Evolutionary conservation across 164 flowering plant genomes (phyloP).

Genomic region (Liriodendron chinense): DNA sequence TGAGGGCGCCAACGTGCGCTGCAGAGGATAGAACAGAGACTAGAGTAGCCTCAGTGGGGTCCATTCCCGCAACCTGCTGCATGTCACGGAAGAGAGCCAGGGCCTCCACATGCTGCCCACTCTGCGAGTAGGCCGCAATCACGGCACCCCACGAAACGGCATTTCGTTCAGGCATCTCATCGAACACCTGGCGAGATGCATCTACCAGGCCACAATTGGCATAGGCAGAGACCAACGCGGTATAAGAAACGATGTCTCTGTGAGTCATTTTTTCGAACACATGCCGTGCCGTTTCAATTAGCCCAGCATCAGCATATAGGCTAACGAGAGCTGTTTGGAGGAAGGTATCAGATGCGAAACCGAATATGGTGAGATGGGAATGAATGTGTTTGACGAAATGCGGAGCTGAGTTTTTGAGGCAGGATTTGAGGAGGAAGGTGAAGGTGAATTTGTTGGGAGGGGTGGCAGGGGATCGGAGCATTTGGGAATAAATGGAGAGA

Average conservation of each 20-base stretch:
- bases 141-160: constrained; percentile 14
- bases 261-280: constrained; percentile 11
- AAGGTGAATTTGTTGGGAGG: constrained; percentile 16
- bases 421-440: constrained; percentile 16
- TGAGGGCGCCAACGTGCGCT: constrained; percentile 40
- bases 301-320: constrained; percentile 7
- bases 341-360: constrained; percentile 10
- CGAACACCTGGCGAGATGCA: constrained; percentile 6
- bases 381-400: constrained; percentile 7
- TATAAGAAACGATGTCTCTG: constrained; percentile 9
- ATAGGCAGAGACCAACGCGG: constrained; percentile 13
- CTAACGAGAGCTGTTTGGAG: constrained; percentile 7
- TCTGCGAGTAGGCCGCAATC: constrained; percentile 31
- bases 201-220: constrained; percentile 13
- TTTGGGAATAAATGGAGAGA: constrained; percentile 8
- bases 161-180: constrained; percentile 12
- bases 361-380: constrained; percentile 8
- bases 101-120: constrained; percentile 37
- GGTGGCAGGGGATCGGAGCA: constrained; percentile 4
- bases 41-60: constrained; percentile 40
- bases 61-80: constrained; percentile 15
- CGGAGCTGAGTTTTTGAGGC: constrained; percentile 7
- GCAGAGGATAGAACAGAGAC: constrained; percentile 40
- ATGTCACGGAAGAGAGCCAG: constrained; percentile 28
- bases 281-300: background rate